A percentile compares a stretch with the other conserved stretches of the same genome.
These are phyloP conservation scores for Penicillium expansum DNA, from an alignment of 2,329 filamentous ascomycete genomes.

Conservation along the genomic window DNA sequence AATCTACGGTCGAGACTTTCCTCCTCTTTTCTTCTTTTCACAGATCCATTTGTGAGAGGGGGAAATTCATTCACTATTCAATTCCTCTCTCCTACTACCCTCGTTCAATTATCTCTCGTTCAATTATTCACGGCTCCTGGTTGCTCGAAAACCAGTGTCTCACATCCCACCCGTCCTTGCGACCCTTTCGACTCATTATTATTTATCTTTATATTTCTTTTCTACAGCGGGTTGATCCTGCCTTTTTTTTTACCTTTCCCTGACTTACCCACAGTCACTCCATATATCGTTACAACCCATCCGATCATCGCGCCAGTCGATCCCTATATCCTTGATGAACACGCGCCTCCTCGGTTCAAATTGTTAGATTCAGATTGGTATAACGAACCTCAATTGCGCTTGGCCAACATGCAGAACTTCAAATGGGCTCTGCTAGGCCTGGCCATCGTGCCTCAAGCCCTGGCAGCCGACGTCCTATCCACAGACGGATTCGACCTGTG, in stretches of 20 bases:
- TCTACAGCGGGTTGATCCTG: constrained; percentile 24
- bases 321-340: constrained; percentile 7
- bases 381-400: not conserved
- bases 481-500: constrained; percentile 81
- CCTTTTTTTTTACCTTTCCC: not conserved
- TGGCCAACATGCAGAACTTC: constrained; percentile 27
- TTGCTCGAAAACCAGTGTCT: constrained; percentile 2
- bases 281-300: constrained; percentile 1
- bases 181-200: not conserved
- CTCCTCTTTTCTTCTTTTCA: constrained; percentile 10
- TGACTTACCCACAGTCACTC: not conserved
- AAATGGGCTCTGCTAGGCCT: constrained; percentile 29
- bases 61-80: constrained; percentile 6
- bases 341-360: not conserved
- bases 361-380: not conserved
- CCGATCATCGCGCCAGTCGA: constrained; percentile 12
- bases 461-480: constrained; percentile 69
- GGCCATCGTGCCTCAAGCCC: constrained; percentile 41
- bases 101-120: not conserved
- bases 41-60: constrained; percentile 1
- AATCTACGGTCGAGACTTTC: constrained; percentile 13
- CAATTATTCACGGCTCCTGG: not conserved
- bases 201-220: no score
- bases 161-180: not conserved
- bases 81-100: constrained; percentile 5